These are phyloP conservation scores for Fragilaria radians DNA, from an alignment of 108 stramenopile genomes.

Conservation along the genomic window DNA sequence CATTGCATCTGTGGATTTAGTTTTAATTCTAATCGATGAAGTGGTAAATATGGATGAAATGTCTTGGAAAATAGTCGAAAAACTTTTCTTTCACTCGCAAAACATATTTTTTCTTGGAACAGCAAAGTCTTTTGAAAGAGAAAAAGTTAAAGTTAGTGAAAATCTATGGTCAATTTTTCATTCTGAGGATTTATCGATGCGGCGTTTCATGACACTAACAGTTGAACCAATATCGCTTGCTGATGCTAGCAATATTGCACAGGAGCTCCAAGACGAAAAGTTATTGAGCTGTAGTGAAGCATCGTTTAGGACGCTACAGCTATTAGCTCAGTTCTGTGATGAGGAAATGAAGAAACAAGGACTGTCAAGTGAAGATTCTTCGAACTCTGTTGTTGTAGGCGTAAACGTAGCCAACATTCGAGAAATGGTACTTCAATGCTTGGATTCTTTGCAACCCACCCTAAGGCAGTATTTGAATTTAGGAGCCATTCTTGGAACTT, in stretches of 20 bases:
- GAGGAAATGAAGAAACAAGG: no score
- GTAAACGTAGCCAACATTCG: no score
- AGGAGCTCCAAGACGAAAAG: no score
- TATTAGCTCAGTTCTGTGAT: no score
- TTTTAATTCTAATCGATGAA: constrained; percentile 63
- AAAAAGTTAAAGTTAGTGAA: constrained; percentile 25
- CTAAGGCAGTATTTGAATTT: constrained; percentile 46
- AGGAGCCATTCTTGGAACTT: constrained; percentile 48
- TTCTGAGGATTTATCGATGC: constrained; percentile 3
- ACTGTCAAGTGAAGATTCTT: no score
- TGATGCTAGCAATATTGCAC: no score
- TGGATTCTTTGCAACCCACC: constrained; percentile 48
- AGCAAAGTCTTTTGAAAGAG: constrained; percentile 19
- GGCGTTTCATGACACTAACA: constrained; percentile 33
- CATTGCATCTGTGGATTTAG: constrained; percentile 34
- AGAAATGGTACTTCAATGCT: constrained; percentile 48
- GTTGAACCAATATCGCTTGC: constrained; percentile 31
- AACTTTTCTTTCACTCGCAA: constrained; percentile 27
- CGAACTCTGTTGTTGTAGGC: no score
- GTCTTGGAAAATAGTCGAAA: constrained; percentile 55
- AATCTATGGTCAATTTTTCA: constrained; percentile 46
- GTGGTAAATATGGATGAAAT: constrained; percentile 54
- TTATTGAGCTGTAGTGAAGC: no score
- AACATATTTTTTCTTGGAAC: constrained; percentile 56
- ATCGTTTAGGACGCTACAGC: no score